A percentile compares a stretch with the other conserved stretches of the same genome.
Conservation (phyloP, 2,329 filamentous ascomycete species). For the Aspergillus awamori region DNA sequence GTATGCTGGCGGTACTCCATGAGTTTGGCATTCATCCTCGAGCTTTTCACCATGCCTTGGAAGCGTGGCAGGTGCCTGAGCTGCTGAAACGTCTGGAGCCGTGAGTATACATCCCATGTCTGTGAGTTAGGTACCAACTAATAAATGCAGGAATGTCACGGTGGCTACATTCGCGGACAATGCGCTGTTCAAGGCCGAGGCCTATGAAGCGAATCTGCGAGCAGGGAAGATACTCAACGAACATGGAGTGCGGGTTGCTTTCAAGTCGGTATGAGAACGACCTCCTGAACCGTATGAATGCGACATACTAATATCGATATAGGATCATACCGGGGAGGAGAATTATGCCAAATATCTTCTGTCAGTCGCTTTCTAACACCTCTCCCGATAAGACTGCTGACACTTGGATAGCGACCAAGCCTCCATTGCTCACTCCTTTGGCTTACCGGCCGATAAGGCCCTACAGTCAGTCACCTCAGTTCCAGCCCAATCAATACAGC, state of each 20-base stretch:
- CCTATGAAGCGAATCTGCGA: conserved; percentile 66
- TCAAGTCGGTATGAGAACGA: conserved; percentile 61
- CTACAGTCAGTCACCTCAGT: conserved; percentile 62
- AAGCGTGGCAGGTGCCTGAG: conserved; percentile 68
- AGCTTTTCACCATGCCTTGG: conserved; percentile 71
- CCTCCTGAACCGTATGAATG: neutral
- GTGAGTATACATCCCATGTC: neutral
- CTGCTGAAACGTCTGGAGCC: conserved; percentile 32
- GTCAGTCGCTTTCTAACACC: conserved; percentile 30
- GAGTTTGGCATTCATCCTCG: conserved; percentile 70
- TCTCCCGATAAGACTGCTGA: neutral
- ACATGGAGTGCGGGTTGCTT: conserved; percentile 67
- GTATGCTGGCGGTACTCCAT: conserved; percentile 62
- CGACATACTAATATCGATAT: neutral
- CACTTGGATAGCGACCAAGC: conserved; percentile 49
- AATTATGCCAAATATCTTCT: conserved; percentile 7
- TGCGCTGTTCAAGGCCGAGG: conserved; percentile 72
- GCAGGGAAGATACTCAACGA: conserved; percentile 69
- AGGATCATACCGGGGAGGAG: conserved; percentile 14
- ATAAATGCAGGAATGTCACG: conserved; percentile 49
- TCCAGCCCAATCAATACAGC: conserved; percentile 61
- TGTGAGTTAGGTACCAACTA: neutral
- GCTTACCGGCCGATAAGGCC: conserved; percentile 63
- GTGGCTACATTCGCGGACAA: conserved; percentile 67
- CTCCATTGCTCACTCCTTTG: conserved; percentile 56